phyloP scores from a whole-genome alignment of 805 yeast species.

The Ogataea neopini region DNA sequence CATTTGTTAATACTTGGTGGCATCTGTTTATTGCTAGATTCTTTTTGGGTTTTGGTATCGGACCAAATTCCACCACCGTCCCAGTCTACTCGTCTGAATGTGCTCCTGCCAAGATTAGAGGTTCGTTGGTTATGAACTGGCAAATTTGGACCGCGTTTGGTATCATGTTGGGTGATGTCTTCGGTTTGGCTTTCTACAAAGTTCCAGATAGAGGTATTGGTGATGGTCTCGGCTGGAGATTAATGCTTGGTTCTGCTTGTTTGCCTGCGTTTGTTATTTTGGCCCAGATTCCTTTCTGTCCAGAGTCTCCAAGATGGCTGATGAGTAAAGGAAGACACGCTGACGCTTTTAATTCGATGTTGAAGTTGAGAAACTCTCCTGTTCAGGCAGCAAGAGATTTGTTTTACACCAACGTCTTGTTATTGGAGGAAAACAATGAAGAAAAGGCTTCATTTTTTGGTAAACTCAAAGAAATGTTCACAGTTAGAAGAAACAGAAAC shows the following conservation, averaged over 20 bases:
- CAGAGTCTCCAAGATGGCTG: slow-evolving; percentile 49
- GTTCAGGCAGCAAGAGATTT: slow-evolving; percentile 42
- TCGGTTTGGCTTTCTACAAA: slow-evolving; percentile 37
- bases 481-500: slow-evolving; percentile 78
- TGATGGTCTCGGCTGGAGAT: slow-evolving; percentile 49
- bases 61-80: slow-evolving; percentile 38
- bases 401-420: slow-evolving; percentile 43
- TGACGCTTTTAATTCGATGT: slow-evolving; percentile 44
- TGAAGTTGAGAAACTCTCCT: slow-evolving; percentile 37
- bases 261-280: slow-evolving; percentile 45
- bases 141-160: slow-evolving; percentile 52
- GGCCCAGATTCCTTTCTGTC: slow-evolving; percentile 30
- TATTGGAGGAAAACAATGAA: slow-evolving; percentile 55
- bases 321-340: slow-evolving; percentile 41
- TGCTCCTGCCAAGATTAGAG: slow-evolving; percentile 38
- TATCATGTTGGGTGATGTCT: slow-evolving; percentile 43
- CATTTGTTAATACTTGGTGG: slow-evolving; percentile 62
- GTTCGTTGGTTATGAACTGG: slow-evolving; percentile 64
- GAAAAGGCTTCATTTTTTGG: slow-evolving; percentile 35
- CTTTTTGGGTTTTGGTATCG: slow-evolving; percentile 38
- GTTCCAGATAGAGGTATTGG: slow-evolving; percentile 33
- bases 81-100: slow-evolving; percentile 41
- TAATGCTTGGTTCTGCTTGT: slow-evolving; percentile 57
- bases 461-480: slow-evolving; percentile 58
- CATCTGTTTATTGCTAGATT: slow-evolving; percentile 55